phyloP scores from a whole-genome alignment of 345 rosid genomes.

The Melaleuca alternifolia region DNA sequence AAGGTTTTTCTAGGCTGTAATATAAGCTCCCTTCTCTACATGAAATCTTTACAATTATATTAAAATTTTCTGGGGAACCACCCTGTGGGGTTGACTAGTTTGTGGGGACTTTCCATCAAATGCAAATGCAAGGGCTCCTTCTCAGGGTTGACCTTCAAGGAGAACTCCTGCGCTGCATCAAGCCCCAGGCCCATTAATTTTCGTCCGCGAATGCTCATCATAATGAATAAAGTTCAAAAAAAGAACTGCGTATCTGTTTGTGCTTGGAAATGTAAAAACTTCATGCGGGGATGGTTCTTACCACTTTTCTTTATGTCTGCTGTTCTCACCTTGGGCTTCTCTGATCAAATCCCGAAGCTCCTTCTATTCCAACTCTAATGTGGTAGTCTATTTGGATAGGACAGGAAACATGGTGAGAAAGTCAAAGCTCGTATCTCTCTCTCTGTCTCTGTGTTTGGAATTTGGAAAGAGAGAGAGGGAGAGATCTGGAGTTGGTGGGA shows the following conservation, averaged over 20 bases:
- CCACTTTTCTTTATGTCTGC: not conserved
- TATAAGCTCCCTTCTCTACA: not conserved
- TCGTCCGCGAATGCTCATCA: not conserved
- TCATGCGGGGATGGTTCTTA: not conserved
- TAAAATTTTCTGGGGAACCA: not conserved
- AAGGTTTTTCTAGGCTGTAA: not conserved
- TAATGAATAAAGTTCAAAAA: not conserved
- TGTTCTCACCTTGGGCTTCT: not conserved
- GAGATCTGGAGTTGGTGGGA: not conserved
- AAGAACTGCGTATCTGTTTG: not conserved
- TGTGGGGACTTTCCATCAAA: conserved; percentile 1
- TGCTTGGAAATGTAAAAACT: not conserved
- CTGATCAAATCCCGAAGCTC: conserved; percentile 4
- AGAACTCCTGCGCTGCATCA: conserved; percentile 4
- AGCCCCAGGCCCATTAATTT: conserved; percentile 10
- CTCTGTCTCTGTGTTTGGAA: not conserved
- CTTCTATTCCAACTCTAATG: conserved; percentile 3
- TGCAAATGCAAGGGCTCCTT: not conserved
- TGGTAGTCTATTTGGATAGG: not conserved
- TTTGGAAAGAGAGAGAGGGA: not conserved
- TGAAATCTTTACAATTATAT: not conserved
- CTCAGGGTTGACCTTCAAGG: conserved; percentile 19
- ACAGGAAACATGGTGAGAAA: not conserved
- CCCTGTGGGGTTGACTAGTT: not conserved
- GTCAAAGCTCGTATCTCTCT: not conserved